Evolutionary conservation across 23 red algal species (phyloP), one percentile per base, ranked within the genome.

Genomic region (Gracilaria caudata): DNA sequence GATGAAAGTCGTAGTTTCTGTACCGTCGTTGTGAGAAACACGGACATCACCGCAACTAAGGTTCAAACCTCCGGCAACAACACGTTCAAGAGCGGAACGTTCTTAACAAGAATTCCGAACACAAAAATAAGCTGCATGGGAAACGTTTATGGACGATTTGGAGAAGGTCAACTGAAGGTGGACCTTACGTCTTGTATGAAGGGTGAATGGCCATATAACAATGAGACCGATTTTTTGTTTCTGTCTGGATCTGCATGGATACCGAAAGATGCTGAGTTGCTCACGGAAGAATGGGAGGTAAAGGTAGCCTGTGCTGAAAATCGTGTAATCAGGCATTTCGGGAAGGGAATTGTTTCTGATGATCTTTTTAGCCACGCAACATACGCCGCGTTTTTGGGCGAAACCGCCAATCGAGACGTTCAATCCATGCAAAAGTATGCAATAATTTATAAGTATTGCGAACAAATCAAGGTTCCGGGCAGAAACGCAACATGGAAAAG

Each of bases 351-450:
- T 25, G 77, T 60, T 43, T 60, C 33, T 43, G 20, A 23, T 23
- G 77, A 25, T 25, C 28, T 43, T 33, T 24, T 60, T 1, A 21
- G 32, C 28, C 12, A 11, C 10, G 11, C 6, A 61, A 25, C 77
- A 16, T 60, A 25, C 36, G 77, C 47, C 11, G 3, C 36, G 1
- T 63, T 80, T 37, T 33, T 80, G 40, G 77, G 51, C 8, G 3
- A 17, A 37, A 43, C 28, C 12, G 35, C 19, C 16, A 80, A 80
- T 53, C 77, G 36, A 40, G 77, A 80, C 51, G 23, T 2, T 20
- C 51, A 43, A 14, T 80, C 77, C 9, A 43, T 80, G 11, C 77
- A 80, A 43, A 80, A 26, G 38, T 80, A 60, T 38, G 77, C 77
- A 59, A 11, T 35, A 49, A 19, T 80, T 38, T 63, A 60, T 36